Evolutionary conservation across 805 yeast species (phyloP), one percentile per base, ranked within the genome.

Genomic region (Peterozyma toletana): DNA sequence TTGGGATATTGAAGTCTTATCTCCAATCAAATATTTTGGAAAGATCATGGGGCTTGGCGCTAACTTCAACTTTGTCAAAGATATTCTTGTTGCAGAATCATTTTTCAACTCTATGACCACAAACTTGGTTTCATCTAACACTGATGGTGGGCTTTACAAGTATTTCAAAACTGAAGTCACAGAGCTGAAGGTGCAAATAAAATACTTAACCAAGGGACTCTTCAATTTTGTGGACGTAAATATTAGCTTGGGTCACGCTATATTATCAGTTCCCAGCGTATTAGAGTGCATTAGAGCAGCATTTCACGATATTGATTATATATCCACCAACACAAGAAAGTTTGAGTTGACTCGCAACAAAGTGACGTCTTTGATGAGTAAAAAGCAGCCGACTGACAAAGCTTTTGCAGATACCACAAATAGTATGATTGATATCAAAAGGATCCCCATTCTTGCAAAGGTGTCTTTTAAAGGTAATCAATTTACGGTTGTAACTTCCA

Each of bases 401-500:
- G 35, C 29, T 14, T 18, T 7, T 30, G 15, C 15, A 5, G 16
- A 30, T 11, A 33, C 30, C 34, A n/a, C 40, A 10, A 21, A 17
- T 11, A 21, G 11, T 3, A n/a, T 13, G 18, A 7, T 21, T 11
- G 42, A 39, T 15, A n/a, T 13, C 9, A 37, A 37, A n/a, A 11
- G 14, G 11, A 36, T 33, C 14, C 40, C 48, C 18, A 13, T 47
- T 11, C 34, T 45, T 11, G 11, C 41, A 1, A 48, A 42, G 29
- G 11, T 45, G 3, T 36, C 41, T 11, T 18, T 35, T 13, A 33
- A 38, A 18, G 37, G 38, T 39, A 66, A 68, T 30, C 68, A 68
- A 43, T 53, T 62, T 37, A 70, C 69, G 3, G 37, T 70, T 17
- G 59, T 70, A 1, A 54, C 67, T 6, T 54, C 60, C 40, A 48